Conservation (phyloP, 108 stramenopile species). For the Skeletonema marinoi region DNA sequence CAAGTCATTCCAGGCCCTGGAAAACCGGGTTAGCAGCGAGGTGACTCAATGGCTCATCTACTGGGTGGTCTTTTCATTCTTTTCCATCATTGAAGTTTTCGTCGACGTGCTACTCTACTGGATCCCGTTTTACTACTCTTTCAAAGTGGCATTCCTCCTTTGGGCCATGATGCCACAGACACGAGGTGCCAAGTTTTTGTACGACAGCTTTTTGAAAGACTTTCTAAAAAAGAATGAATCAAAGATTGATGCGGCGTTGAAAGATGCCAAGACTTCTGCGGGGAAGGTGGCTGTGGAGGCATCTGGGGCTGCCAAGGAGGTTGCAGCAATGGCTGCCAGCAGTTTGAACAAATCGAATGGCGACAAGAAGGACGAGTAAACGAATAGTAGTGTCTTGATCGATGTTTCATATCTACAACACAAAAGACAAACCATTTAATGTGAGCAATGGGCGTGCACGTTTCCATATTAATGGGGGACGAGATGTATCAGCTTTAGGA, state of each 20-base stretch:
- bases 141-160: constrained; percentile 93
- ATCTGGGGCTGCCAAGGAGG: constrained; percentile 14
- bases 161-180: constrained; percentile 94
- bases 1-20: constrained; percentile 88
- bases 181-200: constrained; percentile 88
- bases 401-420: neutral
- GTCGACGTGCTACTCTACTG: constrained; percentile 83
- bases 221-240: constrained; percentile 84
- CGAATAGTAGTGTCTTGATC: neutral
- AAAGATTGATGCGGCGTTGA: constrained; percentile 81
- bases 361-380: constrained; percentile 28
- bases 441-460: neutral
- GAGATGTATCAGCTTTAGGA: neutral
- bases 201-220: constrained; percentile 87
- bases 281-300: constrained; percentile 24
- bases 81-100: constrained; percentile 91
- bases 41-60: constrained; percentile 96
- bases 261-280: constrained; percentile 63
- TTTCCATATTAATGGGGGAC: neutral
- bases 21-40: constrained; percentile 74
- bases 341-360: constrained; percentile 30
- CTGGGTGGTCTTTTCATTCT: constrained; percentile 94
- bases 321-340: constrained; percentile 6
- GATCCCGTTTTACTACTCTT: constrained; percentile 95
- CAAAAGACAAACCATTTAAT: neutral